Evolutionary conservation across 129 eudicot species (phyloP).

Genomic region (Escallonia rubra): DNA sequence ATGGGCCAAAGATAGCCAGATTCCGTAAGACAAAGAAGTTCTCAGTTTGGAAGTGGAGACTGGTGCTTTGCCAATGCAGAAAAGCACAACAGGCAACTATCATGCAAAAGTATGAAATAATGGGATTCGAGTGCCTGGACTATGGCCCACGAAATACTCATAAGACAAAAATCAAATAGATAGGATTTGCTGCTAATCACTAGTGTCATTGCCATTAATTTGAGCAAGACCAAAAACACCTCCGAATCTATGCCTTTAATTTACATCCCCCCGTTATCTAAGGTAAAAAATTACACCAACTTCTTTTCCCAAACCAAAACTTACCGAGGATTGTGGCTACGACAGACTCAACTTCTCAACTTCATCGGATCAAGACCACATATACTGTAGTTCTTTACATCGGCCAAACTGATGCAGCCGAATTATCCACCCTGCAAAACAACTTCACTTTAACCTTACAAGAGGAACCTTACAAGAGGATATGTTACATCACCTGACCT

Average conservation of each 20-base stretch:
- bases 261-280: conserved; percentile 15
- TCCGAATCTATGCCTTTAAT: not conserved
- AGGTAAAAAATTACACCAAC: conserved; percentile 23
- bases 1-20: not conserved
- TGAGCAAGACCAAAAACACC: conserved; percentile 8
- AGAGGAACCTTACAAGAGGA: no score
- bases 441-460: not conserved
- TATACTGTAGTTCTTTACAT: not conserved
- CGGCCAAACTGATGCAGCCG: conserved; percentile 1
- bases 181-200: conserved; percentile 7
- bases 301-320: conserved; percentile 14
- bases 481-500: not conserved
- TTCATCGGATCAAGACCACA: not conserved
- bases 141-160: conserved; percentile 7
- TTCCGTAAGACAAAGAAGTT: not conserved
- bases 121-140: conserved; percentile 10
- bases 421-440: conserved; percentile 31
- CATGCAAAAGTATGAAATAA: not conserved
- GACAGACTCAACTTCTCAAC: conserved; percentile 7
- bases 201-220: not conserved
- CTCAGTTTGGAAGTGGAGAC: conserved; percentile 1
- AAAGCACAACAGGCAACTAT: conserved; percentile 1
- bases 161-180: not conserved
- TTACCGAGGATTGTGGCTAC: conserved; percentile 19
- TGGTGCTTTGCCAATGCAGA: conserved; percentile 17